phyloP scores from a whole-genome alignment of 169 alveolate species.

The Cryptosporidium muris region DNA sequence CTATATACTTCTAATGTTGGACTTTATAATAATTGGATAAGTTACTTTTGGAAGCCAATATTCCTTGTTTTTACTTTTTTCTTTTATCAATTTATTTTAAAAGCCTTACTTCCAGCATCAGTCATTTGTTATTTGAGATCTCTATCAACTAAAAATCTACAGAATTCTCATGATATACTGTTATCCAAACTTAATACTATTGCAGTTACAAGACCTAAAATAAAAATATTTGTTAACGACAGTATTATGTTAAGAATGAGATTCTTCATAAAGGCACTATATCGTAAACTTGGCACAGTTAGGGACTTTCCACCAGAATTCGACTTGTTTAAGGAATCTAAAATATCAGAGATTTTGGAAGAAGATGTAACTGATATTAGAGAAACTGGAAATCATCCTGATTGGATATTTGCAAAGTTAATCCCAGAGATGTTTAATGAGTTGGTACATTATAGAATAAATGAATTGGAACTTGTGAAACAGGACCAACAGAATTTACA shows the following conservation, averaged over 20 bases:
- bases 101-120: conserved; percentile 63
- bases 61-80: conserved; percentile 33
- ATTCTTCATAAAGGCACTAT: conserved; percentile 59
- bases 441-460: conserved; percentile 53
- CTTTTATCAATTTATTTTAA: conserved; percentile 46
- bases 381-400: conserved; percentile 21
- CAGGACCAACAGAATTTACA: conserved; percentile 66
- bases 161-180: conserved; percentile 41
- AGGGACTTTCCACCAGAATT: background rate
- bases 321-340: too few species aligned
- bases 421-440: conserved; percentile 65
- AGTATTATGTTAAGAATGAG: conserved; percentile 52
- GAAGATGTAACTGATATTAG: conserved; percentile 16
- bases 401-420: conserved; percentile 65
- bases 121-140: conserved; percentile 64
- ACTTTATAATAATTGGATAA: conserved; percentile 9
- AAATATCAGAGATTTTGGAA: background rate
- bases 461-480: conserved; percentile 47
- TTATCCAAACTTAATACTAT: conserved; percentile 47
- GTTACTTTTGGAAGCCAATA: conserved; percentile 49
- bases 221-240: conserved; percentile 52
- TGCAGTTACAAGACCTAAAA: conserved; percentile 70
- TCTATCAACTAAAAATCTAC: conserved; percentile 51
- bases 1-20: conserved; percentile 8
- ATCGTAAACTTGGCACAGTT: conserved; percentile 44